These are phyloP conservation scores for Neurospora sp. DNA, from an alignment of 2,329 filamentous ascomycete species.

Conservation along the genomic window DNA sequence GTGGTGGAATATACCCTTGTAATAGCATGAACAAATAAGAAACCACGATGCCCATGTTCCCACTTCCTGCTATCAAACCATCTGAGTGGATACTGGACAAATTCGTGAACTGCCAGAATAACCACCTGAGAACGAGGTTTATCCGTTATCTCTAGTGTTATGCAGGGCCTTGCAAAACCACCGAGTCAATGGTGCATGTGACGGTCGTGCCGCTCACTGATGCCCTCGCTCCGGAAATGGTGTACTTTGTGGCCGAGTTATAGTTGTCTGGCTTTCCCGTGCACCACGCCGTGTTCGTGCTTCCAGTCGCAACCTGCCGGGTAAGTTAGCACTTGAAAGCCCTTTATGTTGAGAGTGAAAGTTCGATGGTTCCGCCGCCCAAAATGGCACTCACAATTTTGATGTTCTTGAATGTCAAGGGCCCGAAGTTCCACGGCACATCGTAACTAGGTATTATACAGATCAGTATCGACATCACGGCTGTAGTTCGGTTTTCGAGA, in stretches of 20 bases:
- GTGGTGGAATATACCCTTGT: background rate
- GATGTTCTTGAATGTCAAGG: conserved; percentile 31
- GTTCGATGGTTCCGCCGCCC: background rate
- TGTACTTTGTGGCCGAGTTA: conserved; percentile 25
- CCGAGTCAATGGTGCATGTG: conserved; percentile 34
- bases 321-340: background rate
- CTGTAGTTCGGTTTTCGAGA: background rate
- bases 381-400: conserved; percentile 27
- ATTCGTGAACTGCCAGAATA: background rate
- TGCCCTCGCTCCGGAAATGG: conserved; percentile 23
- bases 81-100: background rate
- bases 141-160: conserved; percentile 4
- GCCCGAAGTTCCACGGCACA: conserved; percentile 29
- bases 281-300: conserved; percentile 24
- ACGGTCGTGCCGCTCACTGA: conserved; percentile 24
- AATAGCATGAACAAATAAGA: background rate
- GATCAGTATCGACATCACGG: background rate
- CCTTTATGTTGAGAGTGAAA: background rate
- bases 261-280: conserved; percentile 28
- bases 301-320: conserved; percentile 20
- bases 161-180: conserved; percentile 31
- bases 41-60: background rate
- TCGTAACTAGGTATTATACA: conserved; percentile 15
- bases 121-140: background rate
- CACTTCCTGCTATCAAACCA: background rate